Evolutionary conservation across 257 asterid genomes (phyloP), one percentile per base, ranked within the genome.

Genomic region (Buddleja alternifolia): DNA sequence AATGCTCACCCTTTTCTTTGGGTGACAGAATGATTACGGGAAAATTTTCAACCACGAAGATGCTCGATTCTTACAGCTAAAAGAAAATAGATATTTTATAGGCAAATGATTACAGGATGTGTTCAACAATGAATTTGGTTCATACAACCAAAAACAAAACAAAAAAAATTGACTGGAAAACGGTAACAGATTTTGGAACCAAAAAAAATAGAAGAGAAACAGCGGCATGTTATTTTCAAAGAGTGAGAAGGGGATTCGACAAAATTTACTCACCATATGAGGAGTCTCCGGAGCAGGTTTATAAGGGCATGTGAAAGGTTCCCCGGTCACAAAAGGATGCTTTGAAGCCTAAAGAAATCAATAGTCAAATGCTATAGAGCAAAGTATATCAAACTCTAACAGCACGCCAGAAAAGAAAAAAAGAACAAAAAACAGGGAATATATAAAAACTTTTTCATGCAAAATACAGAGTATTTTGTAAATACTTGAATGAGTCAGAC

Each of bases 311-410:
- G 81, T 87, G 81, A 87, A 94, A 60, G 97, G 97, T 78, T 94
- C 99, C 73, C 99, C 99, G 2, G 99, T 94, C 81, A 91, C 87
- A 80, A 94, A 94, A 74, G 97, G 99, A 76, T 94, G 99, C 85
- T 83, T 94, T 73, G 90, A 82, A 70, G 99, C 99, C 99, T 94
- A 78, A 67, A 62, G 71, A 75, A 44, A 62, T 55, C 10, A 66
- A 34, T 53, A 29, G 61, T 79, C 66, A 78, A 68, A 63, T 70
- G 25, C 67, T 57, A 58, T 41, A 42, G 46, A 37, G 65, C 70
- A 69, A 37, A 34, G 42, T 63, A 48, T 51, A 56, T 51, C 58
- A 50, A 64, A 69, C 39, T 63, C 58, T 44, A 42, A 76, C 17
- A 46, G 60, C 63, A 61, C 57, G 64, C 53, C 8, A 70, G 55